Percentiles rank a stretch among this genome's conserved stretches.
These are phyloP conservation scores for Colletotrichum liriopes DNA, from an alignment of 2,329 filamentous ascomycete genomes.

Conservation along the genomic window DNA sequence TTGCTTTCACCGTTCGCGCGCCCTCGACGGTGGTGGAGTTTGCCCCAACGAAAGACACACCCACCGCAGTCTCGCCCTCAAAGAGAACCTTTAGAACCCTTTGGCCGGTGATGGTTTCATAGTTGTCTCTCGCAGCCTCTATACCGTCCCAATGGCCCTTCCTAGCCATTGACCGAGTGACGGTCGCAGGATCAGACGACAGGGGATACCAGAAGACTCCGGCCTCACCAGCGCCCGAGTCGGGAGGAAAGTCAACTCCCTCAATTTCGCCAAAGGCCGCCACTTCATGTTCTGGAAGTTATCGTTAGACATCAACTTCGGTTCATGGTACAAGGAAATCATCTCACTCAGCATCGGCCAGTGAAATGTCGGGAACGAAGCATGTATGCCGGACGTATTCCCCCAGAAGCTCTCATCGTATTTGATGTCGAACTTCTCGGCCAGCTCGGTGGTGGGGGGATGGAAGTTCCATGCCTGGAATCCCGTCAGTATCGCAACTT, in stretches of 20 bases:
- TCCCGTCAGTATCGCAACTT: background rate
- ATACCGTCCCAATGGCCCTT: constrained; percentile 50
- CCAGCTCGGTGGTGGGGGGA: constrained; percentile 44
- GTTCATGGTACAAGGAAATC: background rate
- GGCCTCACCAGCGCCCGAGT: too few species aligned
- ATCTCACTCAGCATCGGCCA: constrained; percentile 45
- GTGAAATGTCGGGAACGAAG: constrained; percentile 46
- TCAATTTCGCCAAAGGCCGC: constrained; percentile 45
- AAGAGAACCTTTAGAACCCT: constrained; percentile 58
- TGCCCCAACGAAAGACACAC: constrained; percentile 45
- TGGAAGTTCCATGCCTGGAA: constrained; percentile 45
- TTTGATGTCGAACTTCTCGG: constrained; percentile 46
- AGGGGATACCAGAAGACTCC: constrained; percentile 43
- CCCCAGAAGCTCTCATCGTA: constrained; percentile 48
- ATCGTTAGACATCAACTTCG: background rate
- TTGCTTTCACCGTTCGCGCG: constrained; percentile 42
- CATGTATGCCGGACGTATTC: constrained; percentile 45
- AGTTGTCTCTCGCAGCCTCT: constrained; percentile 39
- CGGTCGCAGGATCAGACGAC: constrained; percentile 47
- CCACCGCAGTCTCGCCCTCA: constrained; percentile 49
- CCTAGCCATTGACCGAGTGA: constrained; percentile 49
- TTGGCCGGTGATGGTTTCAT: constrained; percentile 46
- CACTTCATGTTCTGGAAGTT: constrained; percentile 44
- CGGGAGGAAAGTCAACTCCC: constrained; percentile 46
- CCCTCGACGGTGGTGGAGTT: constrained; percentile 35